Conservation (phyloP, 1,139 yeast species). For the Geotrichum histeridarum region DNA sequence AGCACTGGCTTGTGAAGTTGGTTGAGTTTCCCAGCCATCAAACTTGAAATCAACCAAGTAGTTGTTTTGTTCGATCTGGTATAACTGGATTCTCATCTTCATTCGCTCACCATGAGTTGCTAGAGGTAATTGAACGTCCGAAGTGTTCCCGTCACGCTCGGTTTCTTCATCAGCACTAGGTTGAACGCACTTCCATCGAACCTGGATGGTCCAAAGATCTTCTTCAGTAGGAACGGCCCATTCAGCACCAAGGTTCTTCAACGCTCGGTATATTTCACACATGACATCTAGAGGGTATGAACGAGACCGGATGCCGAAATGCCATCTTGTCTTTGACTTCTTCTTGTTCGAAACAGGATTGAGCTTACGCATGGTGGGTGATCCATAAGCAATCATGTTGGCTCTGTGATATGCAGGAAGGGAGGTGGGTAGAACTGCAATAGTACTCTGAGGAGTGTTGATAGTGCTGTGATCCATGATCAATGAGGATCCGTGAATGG, state of each 20-base stretch:
- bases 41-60: constrained; percentile 94
- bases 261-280: constrained; percentile 96
- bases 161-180: constrained; percentile 22
- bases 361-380: constrained; percentile 45
- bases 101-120: constrained; percentile 37
- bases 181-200: constrained; percentile 87
- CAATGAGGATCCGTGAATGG: constrained; percentile 29
- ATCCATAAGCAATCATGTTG: constrained; percentile 55
- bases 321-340: constrained; percentile 92
- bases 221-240: constrained; percentile 89
- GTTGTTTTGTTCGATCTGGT: constrained; percentile 92
- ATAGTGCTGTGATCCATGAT: constrained; percentile 27
- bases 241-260: constrained; percentile 90
- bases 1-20: background rate
- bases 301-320: constrained; percentile 93
- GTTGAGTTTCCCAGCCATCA: constrained; percentile 79
- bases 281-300: constrained; percentile 96
- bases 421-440: constrained; percentile 89
- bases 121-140: background rate
- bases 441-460: constrained; percentile 50
- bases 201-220: constrained; percentile 93
- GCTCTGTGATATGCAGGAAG: constrained; percentile 93
- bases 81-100: constrained; percentile 95
- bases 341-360: constrained; percentile 71
- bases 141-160: background rate